phyloP scores from a whole-genome alignment of 2,329 filamentous ascomycete species.

The Fusarium anthophilum region DNA sequence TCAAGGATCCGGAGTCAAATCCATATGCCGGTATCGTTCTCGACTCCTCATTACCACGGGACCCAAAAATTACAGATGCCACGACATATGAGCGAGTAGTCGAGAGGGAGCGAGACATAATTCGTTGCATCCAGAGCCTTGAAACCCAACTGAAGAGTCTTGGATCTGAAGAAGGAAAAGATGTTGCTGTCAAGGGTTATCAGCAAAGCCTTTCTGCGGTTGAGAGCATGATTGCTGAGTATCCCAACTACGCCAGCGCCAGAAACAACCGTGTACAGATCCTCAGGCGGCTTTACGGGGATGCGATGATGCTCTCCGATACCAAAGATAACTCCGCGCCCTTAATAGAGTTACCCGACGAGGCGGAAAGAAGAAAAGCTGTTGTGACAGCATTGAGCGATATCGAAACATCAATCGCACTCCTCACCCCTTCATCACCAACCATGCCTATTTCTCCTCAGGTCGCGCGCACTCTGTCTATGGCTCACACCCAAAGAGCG shows the following conservation, averaged over 20 bases:
- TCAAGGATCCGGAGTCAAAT: slow-evolving; percentile 72
- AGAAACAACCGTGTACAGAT: slow-evolving; percentile 80
- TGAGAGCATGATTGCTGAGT: slow-evolving; percentile 62
- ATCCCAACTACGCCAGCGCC: slow-evolving; percentile 75
- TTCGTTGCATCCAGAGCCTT: slow-evolving; percentile 62
- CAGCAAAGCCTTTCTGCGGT: slow-evolving; percentile 59
- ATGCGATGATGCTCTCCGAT: slow-evolving; percentile 61
- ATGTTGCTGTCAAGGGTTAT: slow-evolving; percentile 56
- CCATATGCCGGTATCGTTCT: slow-evolving; percentile 64
- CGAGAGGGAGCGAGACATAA: slow-evolving; percentile 62
- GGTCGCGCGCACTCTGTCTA: slow-evolving; percentile 71
- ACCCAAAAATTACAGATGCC: slow-evolving; percentile 64
- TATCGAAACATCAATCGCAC: slow-evolving; percentile 65
- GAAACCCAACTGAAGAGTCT: slow-evolving; percentile 62
- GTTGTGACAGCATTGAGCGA: slow-evolving; percentile 60
- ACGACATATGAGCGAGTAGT: slow-evolving; percentile 61
- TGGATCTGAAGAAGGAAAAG: slow-evolving; percentile 48
- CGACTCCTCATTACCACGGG: slow-evolving; percentile 63
- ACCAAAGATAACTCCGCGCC: slow-evolving; percentile 51
- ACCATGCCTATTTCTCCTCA: slow-evolving; percentile 68
- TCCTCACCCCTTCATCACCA: slow-evolving; percentile 64
- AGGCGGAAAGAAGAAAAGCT: slow-evolving; percentile 50
- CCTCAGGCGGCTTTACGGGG: slow-evolving; percentile 68
- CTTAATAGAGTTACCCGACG: slow-evolving; percentile 51
- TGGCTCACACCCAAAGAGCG: slow-evolving; percentile 77